A percentile compares a stretch with the other conserved stretches of the same genome.
These are phyloP conservation scores for Vicia sativa DNA, from an alignment of 306 rosid species.

Conservation along the genomic window DNA sequence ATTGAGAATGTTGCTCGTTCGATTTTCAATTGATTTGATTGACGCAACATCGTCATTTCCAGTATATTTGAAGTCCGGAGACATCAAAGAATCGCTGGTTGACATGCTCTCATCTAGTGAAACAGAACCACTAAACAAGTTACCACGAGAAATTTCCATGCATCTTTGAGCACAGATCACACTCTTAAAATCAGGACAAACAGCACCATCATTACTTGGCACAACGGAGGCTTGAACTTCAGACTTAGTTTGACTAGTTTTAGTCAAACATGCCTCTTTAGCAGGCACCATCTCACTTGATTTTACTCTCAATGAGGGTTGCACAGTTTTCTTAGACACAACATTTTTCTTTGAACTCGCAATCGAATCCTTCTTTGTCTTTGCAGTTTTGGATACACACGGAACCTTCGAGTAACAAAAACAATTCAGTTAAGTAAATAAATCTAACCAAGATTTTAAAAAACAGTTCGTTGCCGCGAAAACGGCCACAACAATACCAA, in stretches of 20 bases:
- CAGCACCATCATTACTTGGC: constrained; percentile 30
- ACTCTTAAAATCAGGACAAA: constrained; percentile 31
- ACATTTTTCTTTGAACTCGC: constrained; percentile 32
- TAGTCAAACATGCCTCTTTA: constrained; percentile 24
- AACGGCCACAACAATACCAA: no score
- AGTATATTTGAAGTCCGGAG: constrained; percentile 45
- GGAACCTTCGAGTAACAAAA: constrained; percentile 51
- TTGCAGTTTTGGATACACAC: constrained; percentile 50
- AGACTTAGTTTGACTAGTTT: constrained; percentile 32
- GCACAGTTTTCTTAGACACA: constrained; percentile 29
- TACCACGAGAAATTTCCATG: constrained; percentile 44
- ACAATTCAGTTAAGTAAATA: constrained; percentile 16
- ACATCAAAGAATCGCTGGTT: constrained; percentile 47
- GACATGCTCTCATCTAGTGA: constrained; percentile 38
- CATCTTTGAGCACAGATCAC: constrained; percentile 31
- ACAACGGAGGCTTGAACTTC: constrained; percentile 29
- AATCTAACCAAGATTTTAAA: constrained; percentile 9
- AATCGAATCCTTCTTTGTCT: constrained; percentile 50
- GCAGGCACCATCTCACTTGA: constrained; percentile 39
- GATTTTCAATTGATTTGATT: constrained; percentile 45
- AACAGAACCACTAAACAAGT: constrained; percentile 34
- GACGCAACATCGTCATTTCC: constrained; percentile 39
- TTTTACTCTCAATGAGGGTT: constrained; percentile 39
- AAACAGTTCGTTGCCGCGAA: no score
- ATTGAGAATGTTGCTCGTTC: constrained; percentile 36